phyloP scores from a whole-genome alignment of 179 eudicot genomes.

The Corrigiola litoralis region DNA sequence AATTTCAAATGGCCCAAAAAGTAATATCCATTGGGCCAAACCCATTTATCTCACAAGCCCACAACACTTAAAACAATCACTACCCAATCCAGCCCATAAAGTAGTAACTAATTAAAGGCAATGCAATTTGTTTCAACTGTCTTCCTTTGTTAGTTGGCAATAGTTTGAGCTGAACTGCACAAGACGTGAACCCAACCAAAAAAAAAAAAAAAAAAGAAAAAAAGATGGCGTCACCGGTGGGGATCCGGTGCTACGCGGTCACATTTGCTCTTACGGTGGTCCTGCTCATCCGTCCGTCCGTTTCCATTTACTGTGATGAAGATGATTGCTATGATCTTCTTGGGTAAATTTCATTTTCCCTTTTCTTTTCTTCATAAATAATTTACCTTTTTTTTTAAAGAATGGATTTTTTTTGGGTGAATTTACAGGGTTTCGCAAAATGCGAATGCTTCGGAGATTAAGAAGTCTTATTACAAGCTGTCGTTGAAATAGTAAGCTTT shows the following conservation, averaged over 20 bases:
- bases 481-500: constrained; percentile 72
- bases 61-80: no score
- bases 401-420: not conserved
- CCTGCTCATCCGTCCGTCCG: constrained; percentile 53
- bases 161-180: not conserved
- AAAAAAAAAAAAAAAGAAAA: not conserved
- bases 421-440: constrained; percentile 63
- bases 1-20: no score
- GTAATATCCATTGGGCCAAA: no score
- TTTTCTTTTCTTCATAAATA: not conserved
- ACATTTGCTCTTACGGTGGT: constrained; percentile 12
- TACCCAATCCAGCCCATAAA: no score
- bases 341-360: constrained; percentile 38
- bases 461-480: constrained; percentile 87
- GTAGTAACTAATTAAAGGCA: no score
- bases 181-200: not conserved
- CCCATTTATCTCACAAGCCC: no score
- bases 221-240: constrained; percentile 50
- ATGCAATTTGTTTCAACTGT: no score
- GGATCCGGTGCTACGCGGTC: constrained; percentile 52
- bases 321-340: constrained; percentile 99
- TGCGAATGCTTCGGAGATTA: constrained; percentile 87
- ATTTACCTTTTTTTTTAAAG: not conserved
- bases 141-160: not conserved
- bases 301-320: constrained; percentile 86